Percentiles rank a stretch among this genome's conserved stretches.
Conservation (phyloP, 2,329 filamentous ascomycete species). For the Trichoderma gracile region DNA sequence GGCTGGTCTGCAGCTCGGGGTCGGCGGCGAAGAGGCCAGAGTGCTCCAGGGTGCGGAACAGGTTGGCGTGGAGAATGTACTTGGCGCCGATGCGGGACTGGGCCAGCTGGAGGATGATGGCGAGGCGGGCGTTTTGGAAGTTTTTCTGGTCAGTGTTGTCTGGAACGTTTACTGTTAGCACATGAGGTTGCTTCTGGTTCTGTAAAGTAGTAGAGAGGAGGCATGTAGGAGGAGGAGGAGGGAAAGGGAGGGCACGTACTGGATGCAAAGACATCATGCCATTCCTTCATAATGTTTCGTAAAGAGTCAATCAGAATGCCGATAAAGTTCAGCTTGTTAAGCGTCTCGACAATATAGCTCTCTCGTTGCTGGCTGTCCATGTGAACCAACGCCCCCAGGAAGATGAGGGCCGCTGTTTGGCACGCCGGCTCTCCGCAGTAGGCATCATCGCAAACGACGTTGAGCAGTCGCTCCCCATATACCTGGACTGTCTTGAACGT, state of each 20-base stretch:
- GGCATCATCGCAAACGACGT: slow-evolving; percentile 89
- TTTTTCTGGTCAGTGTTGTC: slow-evolving; percentile 49
- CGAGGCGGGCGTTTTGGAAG: slow-evolving; percentile 70
- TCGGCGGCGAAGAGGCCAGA: slow-evolving; percentile 88
- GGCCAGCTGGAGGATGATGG: slow-evolving; percentile 79
- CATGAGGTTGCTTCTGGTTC: too few relatives aligned
- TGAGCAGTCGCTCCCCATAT: slow-evolving; percentile 76
- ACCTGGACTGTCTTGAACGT: slow-evolving; percentile 70
- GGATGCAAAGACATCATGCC: slow-evolving; percentile 56
- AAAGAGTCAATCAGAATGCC: slow-evolving; percentile 88
- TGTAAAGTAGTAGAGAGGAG: too few relatives aligned
- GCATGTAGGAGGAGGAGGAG: background rate
- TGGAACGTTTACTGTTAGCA: slow-evolving; percentile 27
- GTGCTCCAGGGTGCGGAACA: slow-evolving; percentile 77
- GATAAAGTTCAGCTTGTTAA: slow-evolving; percentile 87
- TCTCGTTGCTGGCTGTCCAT: slow-evolving; percentile 72
- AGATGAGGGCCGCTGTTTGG: slow-evolving; percentile 79
- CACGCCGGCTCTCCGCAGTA: slow-evolving; percentile 79
- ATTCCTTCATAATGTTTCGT: slow-evolving; percentile 72
- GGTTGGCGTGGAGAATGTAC: slow-evolving; percentile 82
- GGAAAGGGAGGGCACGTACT: slow-evolving; percentile 45
- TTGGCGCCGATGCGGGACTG: slow-evolving; percentile 83
- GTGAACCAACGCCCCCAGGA: slow-evolving; percentile 76
- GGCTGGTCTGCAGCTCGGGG: slow-evolving; percentile 84
- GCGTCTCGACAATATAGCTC: slow-evolving; percentile 71